phyloP scores from a whole-genome alignment of 768 basidiomycete genomes.

The Termitomyces sp. region DNA sequence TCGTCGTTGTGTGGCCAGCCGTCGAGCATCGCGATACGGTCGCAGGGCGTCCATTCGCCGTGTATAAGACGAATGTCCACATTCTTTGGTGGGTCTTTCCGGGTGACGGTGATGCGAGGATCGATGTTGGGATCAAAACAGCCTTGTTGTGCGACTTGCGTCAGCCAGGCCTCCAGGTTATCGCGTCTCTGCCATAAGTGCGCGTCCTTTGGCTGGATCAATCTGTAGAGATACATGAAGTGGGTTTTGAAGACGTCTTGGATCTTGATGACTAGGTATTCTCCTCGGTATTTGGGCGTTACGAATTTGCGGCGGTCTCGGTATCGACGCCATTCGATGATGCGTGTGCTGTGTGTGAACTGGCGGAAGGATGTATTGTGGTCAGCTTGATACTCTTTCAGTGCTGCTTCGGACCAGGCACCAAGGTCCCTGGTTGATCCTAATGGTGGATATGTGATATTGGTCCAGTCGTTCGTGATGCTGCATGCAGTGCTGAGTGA shows the following conservation, averaged over 20 bases:
- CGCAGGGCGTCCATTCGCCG: not conserved
- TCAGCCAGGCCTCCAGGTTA: not conserved
- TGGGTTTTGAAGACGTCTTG: not conserved
- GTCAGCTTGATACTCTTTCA: not conserved
- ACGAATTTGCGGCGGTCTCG: not conserved
- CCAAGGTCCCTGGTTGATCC: not conserved
- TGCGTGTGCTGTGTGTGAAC: not conserved
- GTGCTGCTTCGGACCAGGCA: not conserved
- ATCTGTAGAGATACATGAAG: not conserved
- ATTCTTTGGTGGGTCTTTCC: not conserved
- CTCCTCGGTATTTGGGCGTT: not conserved
- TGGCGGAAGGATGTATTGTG: not conserved
- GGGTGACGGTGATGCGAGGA: not conserved
- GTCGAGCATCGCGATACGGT: not conserved
- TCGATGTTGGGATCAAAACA: not conserved
- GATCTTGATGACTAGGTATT: constrained; percentile 1
- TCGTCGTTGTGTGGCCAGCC: not conserved
- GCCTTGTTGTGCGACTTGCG: not conserved
- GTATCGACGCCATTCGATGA: constrained; percentile 6
- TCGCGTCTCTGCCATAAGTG: not conserved
- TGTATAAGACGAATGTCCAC: not conserved
- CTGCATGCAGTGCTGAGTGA: no score
- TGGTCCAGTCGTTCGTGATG: no score
- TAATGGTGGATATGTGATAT: no score
- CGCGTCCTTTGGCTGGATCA: not conserved